Base-by-base conservation (phyloP, 2,329 filamentous ascomycete genomes). In the Penicillium expansum region DNA sequence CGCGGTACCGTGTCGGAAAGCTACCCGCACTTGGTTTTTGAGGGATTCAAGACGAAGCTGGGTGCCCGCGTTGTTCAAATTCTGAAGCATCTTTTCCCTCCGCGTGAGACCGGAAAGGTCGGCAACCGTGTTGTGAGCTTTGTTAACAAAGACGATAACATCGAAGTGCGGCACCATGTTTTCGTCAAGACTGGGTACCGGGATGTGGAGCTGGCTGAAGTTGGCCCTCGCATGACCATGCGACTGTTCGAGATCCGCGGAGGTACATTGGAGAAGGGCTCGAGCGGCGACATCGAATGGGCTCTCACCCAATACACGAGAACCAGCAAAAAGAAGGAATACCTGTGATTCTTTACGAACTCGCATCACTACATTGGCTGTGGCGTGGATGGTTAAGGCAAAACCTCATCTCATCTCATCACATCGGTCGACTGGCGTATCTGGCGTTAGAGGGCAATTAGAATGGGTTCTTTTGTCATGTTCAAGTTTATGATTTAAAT, bases 191-290 rank as follows among this genome's bases (percentile, higher is more conserved):
- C 94, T 0, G 89, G 90, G 0, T 94, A 93, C 70, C 87, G 96
- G 70, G 90, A 88, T 57, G 91, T 97, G 3, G 92, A 96, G 74
- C 77, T 96, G 66, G 88, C 90, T 14, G 92, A 96, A 73, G 91
- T 96, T 49, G 92, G 93, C 0, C 94, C 94, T 1, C 83, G 94
- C 56, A 96, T 97, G 91, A 96, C 92, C n/a, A 94, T 97, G 91
- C 83, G 91, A 64, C 80, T 92, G 52, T 99, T 97, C 71, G 91
- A 97, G 78, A 96, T 99, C 60, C 83, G 92, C 45, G 88, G 88
- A 52, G 93, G 94, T 16, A 96, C 93, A 4, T 79, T 97, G 58
- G 94, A 97, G 71, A 96, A 79, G 60, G 74, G 92, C 69, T 95
- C 95, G 74, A 90, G 95, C 64, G 93, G 93, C 4, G 94, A 99